A percentile compares a stretch with the other conserved stretches of the same genome.
These are phyloP conservation scores for Glycine tomentella DNA, from an alignment of 306 rosid genomes.

Conservation along the genomic window DNA sequence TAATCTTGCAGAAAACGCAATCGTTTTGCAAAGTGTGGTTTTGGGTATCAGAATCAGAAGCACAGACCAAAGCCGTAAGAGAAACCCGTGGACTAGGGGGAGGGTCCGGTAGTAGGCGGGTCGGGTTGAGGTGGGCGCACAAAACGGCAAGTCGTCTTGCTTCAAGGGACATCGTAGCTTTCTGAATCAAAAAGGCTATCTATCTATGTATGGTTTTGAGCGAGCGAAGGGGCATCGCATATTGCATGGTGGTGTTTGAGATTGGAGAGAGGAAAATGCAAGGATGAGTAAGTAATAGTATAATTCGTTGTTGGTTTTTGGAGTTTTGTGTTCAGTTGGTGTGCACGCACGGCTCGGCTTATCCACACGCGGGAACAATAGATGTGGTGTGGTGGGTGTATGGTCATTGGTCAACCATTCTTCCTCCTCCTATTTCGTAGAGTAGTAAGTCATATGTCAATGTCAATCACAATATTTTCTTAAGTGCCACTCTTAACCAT, in stretches of 20 bases:
- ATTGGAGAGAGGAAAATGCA: not conserved
- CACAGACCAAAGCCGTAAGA: slow-evolving; percentile 44
- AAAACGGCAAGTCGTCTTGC: slow-evolving; percentile 72
- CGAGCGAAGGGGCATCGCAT: not conserved
- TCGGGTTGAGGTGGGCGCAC: slow-evolving; percentile 66
- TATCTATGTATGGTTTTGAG: not conserved
- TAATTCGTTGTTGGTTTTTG: not conserved
- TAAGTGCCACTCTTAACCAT: too few relatives aligned
- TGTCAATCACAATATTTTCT: too few relatives aligned
- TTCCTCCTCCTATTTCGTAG: not conserved
- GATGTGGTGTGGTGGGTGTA: not conserved
- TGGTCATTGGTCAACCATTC: not conserved
- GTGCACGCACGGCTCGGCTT: slow-evolving; percentile 4
- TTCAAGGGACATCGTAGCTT: slow-evolving; percentile 46
- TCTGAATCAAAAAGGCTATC: not conserved
- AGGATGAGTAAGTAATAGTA: too few relatives aligned
- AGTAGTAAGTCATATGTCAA: too few relatives aligned
- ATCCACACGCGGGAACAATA: not conserved
- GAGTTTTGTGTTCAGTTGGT: slow-evolving; percentile 14
- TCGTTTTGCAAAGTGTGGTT: slow-evolving; percentile 42
- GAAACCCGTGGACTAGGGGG: not conserved
- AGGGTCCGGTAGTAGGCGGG: slow-evolving; percentile 37
- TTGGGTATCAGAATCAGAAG: slow-evolving; percentile 39
- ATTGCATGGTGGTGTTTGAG: not conserved
- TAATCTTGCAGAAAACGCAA: slow-evolving; percentile 86